Base-by-base conservation (phyloP, 1,284 basidiomycete species). In the Ceratobasidium sp. region DNA sequence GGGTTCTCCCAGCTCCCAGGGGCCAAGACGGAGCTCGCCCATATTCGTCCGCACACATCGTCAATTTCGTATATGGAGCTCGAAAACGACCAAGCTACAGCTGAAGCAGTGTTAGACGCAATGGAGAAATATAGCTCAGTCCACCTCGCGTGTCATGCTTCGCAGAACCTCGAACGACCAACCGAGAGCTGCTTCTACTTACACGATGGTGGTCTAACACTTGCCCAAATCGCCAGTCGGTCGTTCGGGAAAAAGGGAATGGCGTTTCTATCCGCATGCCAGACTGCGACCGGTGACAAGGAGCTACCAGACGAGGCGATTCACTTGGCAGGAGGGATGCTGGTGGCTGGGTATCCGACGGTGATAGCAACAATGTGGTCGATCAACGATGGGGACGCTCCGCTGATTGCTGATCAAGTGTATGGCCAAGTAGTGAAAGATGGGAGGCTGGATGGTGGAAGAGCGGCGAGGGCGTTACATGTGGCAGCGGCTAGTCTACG, bases 321-420 rank as follows among this genome's bases (percentile, higher is more conserved):
- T n/a, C 73, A 75, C 24, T 41, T 77, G 19, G 73, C 67, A 1
- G 27, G 54, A 4, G 60, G 76, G 9, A 72, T 77, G 73, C 45
- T 77, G 7, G 73, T 77, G 57, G 59, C 72, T 5, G 75, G 76
- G 2, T 77, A 54, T 36, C 41, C 51, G 11, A 67, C 65, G 1
- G 51, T 67, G 29, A n/a, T 67, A 17, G 33, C 65, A 5, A 67
- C 36, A 19, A 41, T 67, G 51, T 67, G 65, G 65, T 31, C 22
- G n/a, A n/a, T 51, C 27, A 15, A 54, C 6, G 65, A 67, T 44
- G 19, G 8, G 7, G 65, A 67, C 15, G 65, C 50, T 3, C 29
- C 51, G 9, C 1, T 44, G 15, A 41, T 67, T 44, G 50, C 65
- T 1, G 33, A 56, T 14, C n/a, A 27, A 0, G 36, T 53, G 15